Conservation (phyloP, 495 filamentous ascomycete genomes). For the Hypomontagnella submonticulosa region DNA sequence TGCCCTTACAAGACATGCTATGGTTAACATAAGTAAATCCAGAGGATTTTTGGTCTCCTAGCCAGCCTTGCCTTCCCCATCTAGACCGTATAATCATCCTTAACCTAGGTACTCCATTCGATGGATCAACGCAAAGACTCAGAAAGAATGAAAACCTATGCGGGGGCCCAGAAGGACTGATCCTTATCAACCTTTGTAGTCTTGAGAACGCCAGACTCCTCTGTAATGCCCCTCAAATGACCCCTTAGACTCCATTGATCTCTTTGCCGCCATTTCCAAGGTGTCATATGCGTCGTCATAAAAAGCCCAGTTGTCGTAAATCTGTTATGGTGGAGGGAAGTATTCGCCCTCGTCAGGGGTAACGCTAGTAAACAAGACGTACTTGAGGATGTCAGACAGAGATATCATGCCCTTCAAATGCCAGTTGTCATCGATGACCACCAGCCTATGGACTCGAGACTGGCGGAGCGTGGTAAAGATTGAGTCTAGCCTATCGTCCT, state of each 20-base stretch:
- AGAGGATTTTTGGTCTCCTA: conserved; percentile 20
- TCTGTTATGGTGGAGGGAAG: conserved; percentile 42
- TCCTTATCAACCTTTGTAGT: conserved; percentile 41
- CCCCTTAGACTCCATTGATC: conserved; percentile 20
- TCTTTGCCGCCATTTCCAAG: conserved; percentile 38
- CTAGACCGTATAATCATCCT: conserved; percentile 27
- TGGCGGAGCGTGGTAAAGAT: conserved; percentile 98
- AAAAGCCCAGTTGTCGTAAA: conserved; percentile 17
- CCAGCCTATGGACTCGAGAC: conserved; percentile 90
- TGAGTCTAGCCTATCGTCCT: conserved; percentile 90
- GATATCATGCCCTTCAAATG: conserved; percentile 89
- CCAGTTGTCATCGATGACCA: conserved; percentile 90
- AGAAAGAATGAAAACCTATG: conserved; percentile 28
- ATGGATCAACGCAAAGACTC: conserved; percentile 17
- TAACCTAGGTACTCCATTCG: conserved; percentile 16
- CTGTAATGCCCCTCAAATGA: conserved; percentile 42
- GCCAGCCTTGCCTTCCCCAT: conserved; percentile 10
- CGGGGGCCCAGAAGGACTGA: conserved; percentile 28
- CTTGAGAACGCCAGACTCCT: conserved; percentile 50
- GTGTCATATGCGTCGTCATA: conserved; percentile 37
- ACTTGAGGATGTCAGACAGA: conserved; percentile 95
- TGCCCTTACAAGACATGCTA: neutral
- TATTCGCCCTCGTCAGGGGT: conserved; percentile 77
- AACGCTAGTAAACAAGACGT: conserved; percentile 89
- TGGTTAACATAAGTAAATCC: conserved; percentile 18